Base-by-base conservation (phyloP, 345 rosid species). In the Orychophragmus violaceus region DNA sequence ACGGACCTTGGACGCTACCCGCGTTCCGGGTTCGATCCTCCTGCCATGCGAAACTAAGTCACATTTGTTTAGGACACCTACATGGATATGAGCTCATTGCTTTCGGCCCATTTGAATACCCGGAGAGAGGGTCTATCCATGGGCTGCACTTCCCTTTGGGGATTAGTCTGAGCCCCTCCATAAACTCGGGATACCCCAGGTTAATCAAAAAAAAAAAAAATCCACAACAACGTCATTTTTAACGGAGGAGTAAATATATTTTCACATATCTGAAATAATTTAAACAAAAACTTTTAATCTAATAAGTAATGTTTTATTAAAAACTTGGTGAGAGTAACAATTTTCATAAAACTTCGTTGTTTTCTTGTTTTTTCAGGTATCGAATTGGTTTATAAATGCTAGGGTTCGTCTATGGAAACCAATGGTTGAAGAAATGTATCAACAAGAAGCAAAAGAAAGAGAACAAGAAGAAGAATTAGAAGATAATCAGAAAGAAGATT, bases 391-490 rank as follows among this genome's bases (percentile, higher is more conserved):
- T 82, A 93, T 93, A 25, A 93, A 93, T 74, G 98, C 98, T 24
- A 93, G 99, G 87, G 97, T 94, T 41, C 82, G 99, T 63, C 70
- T 94, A 79, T 94, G 99, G 99, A 94, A 94, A 71, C 99, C 99
- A 52, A 90, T 94, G 99, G 97, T 94, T 13, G 99, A 94, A 75
- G 99, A 90, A 36, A 94, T 94, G 97, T 94, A 94, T 78, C 96
- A 90, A 67, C 95, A 88, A 77, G 97, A 94, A 59, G 17, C 81
- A 36, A 94, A 85, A 75, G 91, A 85, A 14, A 88, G 70, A 41
- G 95, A 79, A n/a, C n/a, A n/a, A 66, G 28, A 22, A 74, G 87
- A 79, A 25, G 66, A 48, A 45, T 42, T n/a, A 64, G 83, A 82
- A 8, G 48, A 57, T 36, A 49, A 72, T 22, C 35, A 65, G 58